phyloP scores from a whole-genome alignment of 345 rosid species.

The Pseudoturritis turrita region DNA sequence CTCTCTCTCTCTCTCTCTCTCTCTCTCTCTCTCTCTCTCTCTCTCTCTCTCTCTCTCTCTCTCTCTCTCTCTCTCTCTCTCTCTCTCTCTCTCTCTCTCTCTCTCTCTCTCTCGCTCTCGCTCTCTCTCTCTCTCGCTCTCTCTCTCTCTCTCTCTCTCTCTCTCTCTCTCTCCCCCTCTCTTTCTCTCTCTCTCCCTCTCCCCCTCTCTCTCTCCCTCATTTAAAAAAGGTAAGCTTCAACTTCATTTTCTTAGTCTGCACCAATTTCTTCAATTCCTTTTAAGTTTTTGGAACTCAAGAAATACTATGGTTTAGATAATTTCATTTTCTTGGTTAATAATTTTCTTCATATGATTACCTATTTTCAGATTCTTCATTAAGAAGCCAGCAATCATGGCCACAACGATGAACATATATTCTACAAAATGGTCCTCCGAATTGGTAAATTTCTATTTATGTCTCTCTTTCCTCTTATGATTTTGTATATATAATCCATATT shows the following conservation, averaged over 20 bases:
- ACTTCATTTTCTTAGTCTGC: background rate
- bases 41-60: background rate
- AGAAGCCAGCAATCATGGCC: conserved; percentile 1
- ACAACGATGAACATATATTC: conserved; percentile 15
- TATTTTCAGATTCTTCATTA: conserved; percentile 1
- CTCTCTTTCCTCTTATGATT: background rate
- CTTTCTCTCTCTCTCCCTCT: no score
- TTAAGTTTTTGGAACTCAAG: background rate
- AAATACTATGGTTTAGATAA: background rate
- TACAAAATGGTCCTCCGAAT: conserved; percentile 16
- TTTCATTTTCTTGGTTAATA: background rate
- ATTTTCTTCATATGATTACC: background rate
- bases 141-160: no score
- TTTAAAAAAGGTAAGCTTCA: conserved; percentile 5
- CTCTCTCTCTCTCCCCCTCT: background rate
- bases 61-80: background rate
- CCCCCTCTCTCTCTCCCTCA: background rate
- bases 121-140: background rate
- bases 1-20: background rate
- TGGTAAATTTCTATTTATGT: background rate
- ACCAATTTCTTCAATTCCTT: background rate
- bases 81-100: background rate
- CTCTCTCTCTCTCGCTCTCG: background rate
- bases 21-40: background rate
- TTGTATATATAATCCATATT: background rate